A percentile compares a stretch with the other conserved stretches of the same genome.
These are phyloP conservation scores for Rugonectria rugulosa DNA, from an alignment of 2,329 filamentous ascomycete species.

Conservation along the genomic window DNA sequence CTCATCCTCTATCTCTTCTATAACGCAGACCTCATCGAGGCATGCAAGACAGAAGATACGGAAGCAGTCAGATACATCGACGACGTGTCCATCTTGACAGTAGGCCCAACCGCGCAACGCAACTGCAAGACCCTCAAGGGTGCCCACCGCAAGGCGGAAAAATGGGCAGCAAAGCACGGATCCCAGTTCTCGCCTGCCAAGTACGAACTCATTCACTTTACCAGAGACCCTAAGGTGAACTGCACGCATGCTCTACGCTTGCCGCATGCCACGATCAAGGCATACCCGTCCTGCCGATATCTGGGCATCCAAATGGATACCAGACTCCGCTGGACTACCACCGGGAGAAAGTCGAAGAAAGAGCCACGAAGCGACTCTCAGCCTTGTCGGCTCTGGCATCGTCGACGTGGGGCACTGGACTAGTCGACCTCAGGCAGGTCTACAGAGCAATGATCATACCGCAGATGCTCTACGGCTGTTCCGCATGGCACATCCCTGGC, in stretches of 20 bases:
- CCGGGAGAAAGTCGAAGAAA: no score
- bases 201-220: not conserved
- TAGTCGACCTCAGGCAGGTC: slow-evolving; percentile 32
- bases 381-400: not conserved
- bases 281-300: no score
- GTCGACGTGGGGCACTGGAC: not conserved
- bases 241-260: no score
- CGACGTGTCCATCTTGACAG: not conserved
- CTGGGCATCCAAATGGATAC: no score
- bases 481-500: slow-evolving; percentile 33
- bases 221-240: no score
- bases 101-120: not conserved
- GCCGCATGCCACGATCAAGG: no score
- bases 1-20: not conserved
- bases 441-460: slow-evolving; percentile 36
- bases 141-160: not conserved
- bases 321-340: no score
- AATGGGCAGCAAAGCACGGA: not conserved
- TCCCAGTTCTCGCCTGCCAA: not conserved
- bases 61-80: not conserved
- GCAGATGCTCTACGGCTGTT: slow-evolving; percentile 39
- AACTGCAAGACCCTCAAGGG: not conserved
- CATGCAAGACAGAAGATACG: not conserved
- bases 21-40: not conserved
- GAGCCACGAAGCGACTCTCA: not conserved